phyloP scores from a whole-genome alignment of 176 grass and related monocot genomes.

The Carex pumila region DNA sequence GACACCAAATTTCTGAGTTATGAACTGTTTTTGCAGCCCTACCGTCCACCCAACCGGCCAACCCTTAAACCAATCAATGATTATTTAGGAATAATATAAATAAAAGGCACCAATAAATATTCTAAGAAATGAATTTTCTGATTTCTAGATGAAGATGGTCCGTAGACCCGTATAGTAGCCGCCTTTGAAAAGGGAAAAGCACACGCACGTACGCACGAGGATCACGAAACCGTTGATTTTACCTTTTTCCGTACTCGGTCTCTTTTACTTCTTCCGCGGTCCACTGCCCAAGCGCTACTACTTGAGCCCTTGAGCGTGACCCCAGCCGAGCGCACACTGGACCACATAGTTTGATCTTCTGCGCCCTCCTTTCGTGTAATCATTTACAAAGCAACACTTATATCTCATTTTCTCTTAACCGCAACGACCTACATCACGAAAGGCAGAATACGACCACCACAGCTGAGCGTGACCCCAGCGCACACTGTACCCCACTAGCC shows the following conservation, averaged over 20 bases:
- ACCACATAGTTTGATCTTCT: not conserved
- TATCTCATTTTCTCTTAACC: too few species aligned
- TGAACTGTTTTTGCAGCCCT: too few species aligned
- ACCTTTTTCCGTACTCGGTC: not conserved
- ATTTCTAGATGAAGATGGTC: too few species aligned
- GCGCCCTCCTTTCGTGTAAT: not conserved
- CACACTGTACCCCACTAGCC: too few species aligned
- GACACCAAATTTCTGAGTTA: too few species aligned
- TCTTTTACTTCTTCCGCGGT: conserved; percentile 1
- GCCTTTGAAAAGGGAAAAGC: not conserved
- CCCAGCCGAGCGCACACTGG: too few species aligned
- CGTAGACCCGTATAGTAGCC: not conserved
- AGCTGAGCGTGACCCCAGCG: not conserved
- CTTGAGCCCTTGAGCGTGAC: too few species aligned
- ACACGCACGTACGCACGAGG: not conserved
- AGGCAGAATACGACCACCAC: not conserved
- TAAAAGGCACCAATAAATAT: too few species aligned
- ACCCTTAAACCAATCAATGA: too few species aligned
- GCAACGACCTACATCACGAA: not conserved
- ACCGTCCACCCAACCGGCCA: too few species aligned
- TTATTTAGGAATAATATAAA: too few species aligned
- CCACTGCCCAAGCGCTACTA: not conserved
- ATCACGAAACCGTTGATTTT: not conserved
- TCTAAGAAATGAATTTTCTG: too few species aligned
- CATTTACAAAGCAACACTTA: not conserved